These are phyloP conservation scores for Sclerotinia nivalis DNA, from an alignment of 2,329 filamentous ascomycete species.

Conservation along the genomic window DNA sequence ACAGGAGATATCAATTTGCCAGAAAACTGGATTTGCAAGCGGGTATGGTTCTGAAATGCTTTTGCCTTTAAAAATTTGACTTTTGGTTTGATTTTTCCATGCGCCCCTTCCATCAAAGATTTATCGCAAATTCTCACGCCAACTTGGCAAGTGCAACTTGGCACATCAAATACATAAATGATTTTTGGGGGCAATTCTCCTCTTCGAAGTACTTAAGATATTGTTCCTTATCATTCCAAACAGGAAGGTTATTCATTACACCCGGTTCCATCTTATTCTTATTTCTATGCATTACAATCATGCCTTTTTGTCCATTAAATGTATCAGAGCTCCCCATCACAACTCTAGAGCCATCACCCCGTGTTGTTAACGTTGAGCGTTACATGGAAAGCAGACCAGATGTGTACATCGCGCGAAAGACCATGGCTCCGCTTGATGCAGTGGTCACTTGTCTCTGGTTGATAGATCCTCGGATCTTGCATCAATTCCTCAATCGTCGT, in stretches of 20 bases:
- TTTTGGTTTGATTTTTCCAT: neutral
- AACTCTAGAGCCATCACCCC: neutral
- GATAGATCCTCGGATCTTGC: neutral
- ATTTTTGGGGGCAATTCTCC: too few species aligned
- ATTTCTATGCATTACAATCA: neutral
- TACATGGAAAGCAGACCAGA: neutral
- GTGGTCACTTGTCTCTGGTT: slow-evolving; percentile 12
- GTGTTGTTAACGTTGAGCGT: neutral
- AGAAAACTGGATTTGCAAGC: slow-evolving; percentile 33
- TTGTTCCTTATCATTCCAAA: neutral
- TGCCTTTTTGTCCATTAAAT: slow-evolving; percentile 12
- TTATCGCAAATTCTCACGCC: neutral
- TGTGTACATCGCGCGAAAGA: neutral
- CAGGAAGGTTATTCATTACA: neutral
- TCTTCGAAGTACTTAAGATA: neutral
- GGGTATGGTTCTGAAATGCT: neutral
- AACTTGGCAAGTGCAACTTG: neutral
- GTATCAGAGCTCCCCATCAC: slow-evolving; percentile 1
- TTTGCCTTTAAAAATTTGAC: neutral
- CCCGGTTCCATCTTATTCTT: neutral
- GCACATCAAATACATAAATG: too few species aligned
- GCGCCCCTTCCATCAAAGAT: neutral
- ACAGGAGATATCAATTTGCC: slow-evolving; percentile 26
- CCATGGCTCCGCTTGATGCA: slow-evolving; percentile 11
- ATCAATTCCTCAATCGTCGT: slow-evolving; percentile 17